Percentiles rank a stretch among this genome's conserved stretches.
Evolutionary conservation across 345 rosid species (phyloP).

Genomic region (Brassica incana): DNA sequence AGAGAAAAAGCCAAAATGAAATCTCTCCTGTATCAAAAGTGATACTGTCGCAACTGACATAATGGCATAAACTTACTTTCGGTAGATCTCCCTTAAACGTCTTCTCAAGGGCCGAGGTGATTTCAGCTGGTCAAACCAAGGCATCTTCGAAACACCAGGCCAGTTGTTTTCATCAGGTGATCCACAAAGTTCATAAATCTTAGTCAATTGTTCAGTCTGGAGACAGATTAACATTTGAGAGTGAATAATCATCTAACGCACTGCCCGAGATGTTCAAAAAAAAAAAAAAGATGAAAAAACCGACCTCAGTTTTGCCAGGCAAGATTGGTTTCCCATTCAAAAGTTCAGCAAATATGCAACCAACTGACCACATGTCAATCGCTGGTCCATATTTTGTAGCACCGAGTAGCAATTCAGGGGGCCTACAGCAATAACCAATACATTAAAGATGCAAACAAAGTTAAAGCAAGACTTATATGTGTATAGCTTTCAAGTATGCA

Average conservation of each 20-base stretch:
- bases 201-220: neutral
- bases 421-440: neutral
- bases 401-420: neutral
- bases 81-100: neutral
- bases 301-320: neutral
- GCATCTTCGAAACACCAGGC: neutral
- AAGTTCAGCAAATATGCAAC: neutral
- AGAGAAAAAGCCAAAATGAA: neutral
- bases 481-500: neutral
- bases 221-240: neutral
- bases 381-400: neutral
- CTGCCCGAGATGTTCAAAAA: neutral
- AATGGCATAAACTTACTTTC: neutral
- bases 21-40: neutral
- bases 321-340: neutral
- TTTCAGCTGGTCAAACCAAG: neutral
- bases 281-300: neutral
- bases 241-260: neutral
- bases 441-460: neutral
- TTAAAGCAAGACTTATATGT: neutral
- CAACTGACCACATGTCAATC: slow-evolving; percentile 1
- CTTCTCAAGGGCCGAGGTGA: neutral
- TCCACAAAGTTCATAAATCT: neutral
- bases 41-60: neutral
- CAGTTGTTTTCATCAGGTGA: neutral